Evolutionary conservation across 2,329 filamentous ascomycete genomes (phyloP).

Genomic region (Fusarium sp.): DNA sequence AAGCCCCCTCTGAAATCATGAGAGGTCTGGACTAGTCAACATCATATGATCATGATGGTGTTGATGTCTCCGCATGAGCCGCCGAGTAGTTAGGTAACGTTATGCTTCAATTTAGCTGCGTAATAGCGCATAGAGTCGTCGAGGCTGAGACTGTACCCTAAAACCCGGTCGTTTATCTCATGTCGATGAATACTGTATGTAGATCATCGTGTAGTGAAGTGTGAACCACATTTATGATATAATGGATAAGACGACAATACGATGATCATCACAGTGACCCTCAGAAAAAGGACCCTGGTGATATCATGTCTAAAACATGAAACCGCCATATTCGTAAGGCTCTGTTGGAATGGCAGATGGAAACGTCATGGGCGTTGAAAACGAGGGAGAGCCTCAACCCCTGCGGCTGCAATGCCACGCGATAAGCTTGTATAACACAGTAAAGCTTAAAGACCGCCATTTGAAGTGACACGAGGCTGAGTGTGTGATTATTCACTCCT

Average conservation of each 20-base stretch:
- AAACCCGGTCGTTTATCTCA: background rate
- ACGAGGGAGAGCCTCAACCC: conserved; percentile 16
- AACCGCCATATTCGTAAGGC: conserved; percentile 30
- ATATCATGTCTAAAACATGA: conserved; percentile 36
- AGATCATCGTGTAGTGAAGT: background rate
- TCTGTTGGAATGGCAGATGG: conserved; percentile 7
- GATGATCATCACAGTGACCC: conserved; percentile 22
- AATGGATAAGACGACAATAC: conserved; percentile 10
- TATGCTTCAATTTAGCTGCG: conserved; percentile 20
- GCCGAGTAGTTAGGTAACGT: conserved; percentile 3
- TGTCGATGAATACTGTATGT: background rate
- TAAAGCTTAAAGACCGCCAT: conserved; percentile 7
- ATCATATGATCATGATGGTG: conserved; percentile 14
- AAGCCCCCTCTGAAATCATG: conserved; percentile 7
- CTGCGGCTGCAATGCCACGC: conserved; percentile 35
- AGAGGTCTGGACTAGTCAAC: background rate
- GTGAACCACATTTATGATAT: conserved; percentile 38
- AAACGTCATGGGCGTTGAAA: conserved; percentile 29
- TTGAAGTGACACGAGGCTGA: conserved; percentile 23
- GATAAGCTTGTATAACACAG: conserved; percentile 24
- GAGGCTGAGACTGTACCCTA: background rate
- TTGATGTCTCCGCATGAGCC: background rate
- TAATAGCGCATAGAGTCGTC: background rate
- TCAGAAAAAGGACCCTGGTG: conserved; percentile 14
- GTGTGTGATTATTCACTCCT: background rate